Evolutionary conservation across 768 basidiomycete species (phyloP), one percentile per base, ranked within the genome.

Genomic region (Tylopilus sp.): DNA sequence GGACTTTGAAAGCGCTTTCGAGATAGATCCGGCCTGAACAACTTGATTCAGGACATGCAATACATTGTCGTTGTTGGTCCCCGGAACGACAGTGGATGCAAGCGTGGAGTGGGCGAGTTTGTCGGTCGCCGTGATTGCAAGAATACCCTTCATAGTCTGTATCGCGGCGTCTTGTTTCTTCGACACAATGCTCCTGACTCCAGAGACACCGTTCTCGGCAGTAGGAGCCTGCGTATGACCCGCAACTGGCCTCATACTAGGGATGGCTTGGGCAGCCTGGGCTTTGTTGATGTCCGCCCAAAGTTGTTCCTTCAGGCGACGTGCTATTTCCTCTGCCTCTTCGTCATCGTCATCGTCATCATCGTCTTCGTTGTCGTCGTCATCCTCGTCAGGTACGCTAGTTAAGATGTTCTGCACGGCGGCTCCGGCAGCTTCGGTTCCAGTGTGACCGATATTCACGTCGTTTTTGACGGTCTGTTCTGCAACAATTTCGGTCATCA

Each of bases 221-320:
- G 57, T 18, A 31, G 44, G 25, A 39, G 41, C 41, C 21, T 42
- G 18, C 33, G 33, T 11, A 26, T 21, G 41, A 20, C 48, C 9
- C 18, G 50, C 21, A 21, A 40, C 31, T 8, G 59, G 55, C 42
- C 55, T 51, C 3, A 56, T 31, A 53, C 62, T 69, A 36, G 64
- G 50, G 13, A 28, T 52, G 7, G 60, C 54, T 36, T 59, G 67
- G n/a, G 77, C 77, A 4, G 77, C 78, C 53, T 78, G 81, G 6
- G 77, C 85, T 62, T 80, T 84, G 60, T 71, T 81, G 44, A 90
- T 85, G 58, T 88, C 86, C 3, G 87, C 88, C 80, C 82, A 85
- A 6, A 91, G 74, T 52, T 91, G 82, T 57, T 86, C 86, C n/a
- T 85, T 82, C 26, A 91, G 70, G 23, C 83, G 74, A 41, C 84